Conservation (phyloP, 352 stramenopile species). For the Pythium pectinolyticum region DNA sequence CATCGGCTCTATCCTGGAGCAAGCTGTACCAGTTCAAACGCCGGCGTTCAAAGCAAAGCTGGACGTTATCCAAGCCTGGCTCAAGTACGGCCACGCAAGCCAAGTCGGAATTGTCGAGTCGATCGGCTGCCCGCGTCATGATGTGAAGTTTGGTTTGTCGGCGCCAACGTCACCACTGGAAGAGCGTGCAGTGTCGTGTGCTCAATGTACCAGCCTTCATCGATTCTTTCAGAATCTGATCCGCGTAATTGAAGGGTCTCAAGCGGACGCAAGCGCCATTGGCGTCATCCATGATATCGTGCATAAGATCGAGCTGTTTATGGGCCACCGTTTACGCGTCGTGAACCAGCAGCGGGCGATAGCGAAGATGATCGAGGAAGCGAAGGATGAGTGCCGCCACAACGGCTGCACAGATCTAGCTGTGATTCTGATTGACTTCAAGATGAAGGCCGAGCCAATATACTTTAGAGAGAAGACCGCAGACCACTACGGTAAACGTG, state of each 20-base stretch:
- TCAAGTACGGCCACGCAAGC: constrained; percentile 15
- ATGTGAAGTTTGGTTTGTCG: neutral
- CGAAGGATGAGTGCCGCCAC: neutral
- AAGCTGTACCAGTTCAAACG: neutral
- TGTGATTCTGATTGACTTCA: constrained; percentile 27
- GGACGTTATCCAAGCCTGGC: constrained; percentile 3
- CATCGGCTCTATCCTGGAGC: neutral
- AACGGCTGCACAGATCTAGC: neutral
- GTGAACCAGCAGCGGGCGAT: constrained; percentile 6
- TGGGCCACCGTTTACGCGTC: constrained; percentile 6
- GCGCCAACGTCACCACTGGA: neutral
- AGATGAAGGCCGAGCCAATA: constrained; percentile 25
- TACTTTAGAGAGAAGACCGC: constrained; percentile 18
- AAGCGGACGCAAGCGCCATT: neutral
- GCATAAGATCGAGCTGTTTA: constrained; percentile 7
- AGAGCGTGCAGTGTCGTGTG: neutral
- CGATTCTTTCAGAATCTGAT: neutral
- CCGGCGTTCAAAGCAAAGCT: too few species aligned
- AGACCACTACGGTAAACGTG: constrained; percentile 9
- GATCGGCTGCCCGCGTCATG: constrained; percentile 1
- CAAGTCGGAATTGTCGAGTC: neutral
- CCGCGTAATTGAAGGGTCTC: neutral
- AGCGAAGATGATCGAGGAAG: neutral
- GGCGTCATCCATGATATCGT: neutral
- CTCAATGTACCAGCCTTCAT: neutral